These are phyloP conservation scores for Betula pendula DNA, from an alignment of 306 rosid genomes.

Conservation along the genomic window DNA sequence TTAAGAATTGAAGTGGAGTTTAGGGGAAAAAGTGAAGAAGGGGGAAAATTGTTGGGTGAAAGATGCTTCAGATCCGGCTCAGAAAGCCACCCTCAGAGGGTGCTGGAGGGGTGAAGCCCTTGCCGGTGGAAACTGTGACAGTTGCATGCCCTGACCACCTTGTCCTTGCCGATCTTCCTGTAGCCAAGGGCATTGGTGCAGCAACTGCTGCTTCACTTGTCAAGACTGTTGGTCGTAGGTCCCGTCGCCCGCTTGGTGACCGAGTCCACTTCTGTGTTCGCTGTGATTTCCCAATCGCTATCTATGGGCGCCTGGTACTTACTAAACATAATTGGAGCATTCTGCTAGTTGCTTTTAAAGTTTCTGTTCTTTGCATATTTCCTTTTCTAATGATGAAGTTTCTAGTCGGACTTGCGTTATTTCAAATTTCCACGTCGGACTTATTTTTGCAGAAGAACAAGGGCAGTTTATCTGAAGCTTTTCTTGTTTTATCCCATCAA, in stretches of 20 bases:
- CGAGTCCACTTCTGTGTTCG: constrained; percentile 96
- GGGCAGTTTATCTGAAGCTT: not conserved
- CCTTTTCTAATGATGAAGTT: constrained; percentile 5
- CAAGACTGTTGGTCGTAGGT: constrained; percentile 83
- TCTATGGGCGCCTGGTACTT: constrained; percentile 87
- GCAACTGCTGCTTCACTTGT: constrained; percentile 67
- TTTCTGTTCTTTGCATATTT: not conserved
- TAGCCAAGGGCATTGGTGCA: constrained; percentile 91
- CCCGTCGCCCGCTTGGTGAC: constrained; percentile 98
- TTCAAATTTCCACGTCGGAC: not conserved
- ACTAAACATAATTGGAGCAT: not conserved
- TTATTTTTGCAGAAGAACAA: not conserved
- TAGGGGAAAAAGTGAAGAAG: constrained; percentile 18
- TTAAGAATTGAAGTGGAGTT: not conserved
- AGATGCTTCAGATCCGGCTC: constrained; percentile 96
- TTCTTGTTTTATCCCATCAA: not conserved
- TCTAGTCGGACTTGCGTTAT: constrained; percentile 1
- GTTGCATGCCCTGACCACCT: constrained; percentile 99
- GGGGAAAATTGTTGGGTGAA: constrained; percentile 27
- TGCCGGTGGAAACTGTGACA: constrained; percentile 71
- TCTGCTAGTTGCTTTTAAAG: constrained; percentile 4
- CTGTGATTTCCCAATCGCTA: constrained; percentile 87
- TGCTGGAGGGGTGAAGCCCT: constrained; percentile 52
- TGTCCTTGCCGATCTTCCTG: constrained; percentile 94
- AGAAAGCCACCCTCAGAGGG: constrained; percentile 69